phyloP scores from a whole-genome alignment of 2,329 filamentous ascomycete genomes.

The Ophiostoma ips region DNA sequence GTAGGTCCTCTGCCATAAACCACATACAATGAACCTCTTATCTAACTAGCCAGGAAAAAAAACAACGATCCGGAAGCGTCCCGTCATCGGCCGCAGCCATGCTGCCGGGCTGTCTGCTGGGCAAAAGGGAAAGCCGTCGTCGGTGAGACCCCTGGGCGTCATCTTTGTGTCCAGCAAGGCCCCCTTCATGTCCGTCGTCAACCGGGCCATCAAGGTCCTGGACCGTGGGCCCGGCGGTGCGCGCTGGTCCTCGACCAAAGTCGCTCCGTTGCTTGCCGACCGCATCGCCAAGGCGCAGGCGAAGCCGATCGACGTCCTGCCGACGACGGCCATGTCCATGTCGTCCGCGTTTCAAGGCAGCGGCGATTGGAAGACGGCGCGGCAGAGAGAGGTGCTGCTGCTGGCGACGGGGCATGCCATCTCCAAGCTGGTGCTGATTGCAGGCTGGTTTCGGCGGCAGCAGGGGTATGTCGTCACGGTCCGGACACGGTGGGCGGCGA shows the following conservation, averaged over 20 bases:
- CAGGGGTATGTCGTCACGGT: conserved; percentile 44
- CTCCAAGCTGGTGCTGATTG: conserved; percentile 46
- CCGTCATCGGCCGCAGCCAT: conserved; percentile 7
- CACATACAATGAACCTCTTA: not conserved
- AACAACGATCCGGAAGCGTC: conserved; percentile 1
- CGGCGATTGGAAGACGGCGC: conserved; percentile 17
- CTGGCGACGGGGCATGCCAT: conserved; percentile 53
- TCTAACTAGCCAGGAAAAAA: not conserved
- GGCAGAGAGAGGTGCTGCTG: conserved; percentile 24
- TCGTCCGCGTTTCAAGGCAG: too few species aligned
- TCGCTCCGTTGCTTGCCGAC: conserved; percentile 31
- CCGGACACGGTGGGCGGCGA: conserved; percentile 47
- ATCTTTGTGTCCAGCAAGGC: conserved; percentile 54
- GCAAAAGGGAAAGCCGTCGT: not conserved
- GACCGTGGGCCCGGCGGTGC: conserved; percentile 32
- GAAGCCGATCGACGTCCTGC: conserved; percentile 11
- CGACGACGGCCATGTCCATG: conserved; percentile 1
- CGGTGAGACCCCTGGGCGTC: conserved; percentile 2
- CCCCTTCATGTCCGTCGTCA: conserved; percentile 54
- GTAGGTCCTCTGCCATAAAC: not conserved
- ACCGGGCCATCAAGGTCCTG: conserved; percentile 50
- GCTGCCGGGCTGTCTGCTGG: not conserved
- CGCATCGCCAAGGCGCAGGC: conserved; percentile 28
- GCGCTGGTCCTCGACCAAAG: conserved; percentile 32
- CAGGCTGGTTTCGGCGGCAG: conserved; percentile 50